Evolutionary conservation across 2,329 filamentous ascomycete species (phyloP), one percentile per base, ranked within the genome.

Genomic region (Fusarium domesticum): DNA sequence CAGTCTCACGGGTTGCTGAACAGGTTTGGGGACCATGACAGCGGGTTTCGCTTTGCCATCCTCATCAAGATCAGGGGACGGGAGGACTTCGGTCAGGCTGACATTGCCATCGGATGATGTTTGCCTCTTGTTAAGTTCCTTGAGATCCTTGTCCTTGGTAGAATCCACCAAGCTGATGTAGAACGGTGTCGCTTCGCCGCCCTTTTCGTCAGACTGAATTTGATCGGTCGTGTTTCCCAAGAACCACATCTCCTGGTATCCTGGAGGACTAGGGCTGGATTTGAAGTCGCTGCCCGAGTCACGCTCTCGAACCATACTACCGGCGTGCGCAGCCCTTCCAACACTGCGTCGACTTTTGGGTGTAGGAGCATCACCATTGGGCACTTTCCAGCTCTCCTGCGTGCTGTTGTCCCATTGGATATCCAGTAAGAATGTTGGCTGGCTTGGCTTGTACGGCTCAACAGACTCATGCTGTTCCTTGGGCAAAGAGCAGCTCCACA

Each of bases 401-500:
- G 78, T 74, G 70, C 72, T 70, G 70, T 84, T 74, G 71, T 89
- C 76, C 76, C 82, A 78, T 71, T 87, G 69, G 46, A 96, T 91
- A 54, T 93, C 79, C 51, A 96, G 73, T 37, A 87, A 77, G 59
- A 96, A 89, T 39, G 85, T 87, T 0, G 91, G 90, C 59, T 89
- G 80, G 50, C 85, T 77, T 1, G 83, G 71, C 28, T 76, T 71
- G 59, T 83, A 87, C 0, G 83, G 83, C 2, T 73, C 70, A 34
- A 84, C 79, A 1, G 76, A 74, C 4, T 76, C 68, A 34, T 91
- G 87, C 47, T 88, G 70, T 55, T 90, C 88, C 62, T 89, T 89
- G 3, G 91, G 89, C 14, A 95, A 67, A 10, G 84, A 78, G 64
- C 91, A 97, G 62, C 86, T 95, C 91, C 91, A 97, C 42, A 93